Base-by-base conservation (phyloP, 805 yeast genomes). In the Metschnikowia kofuensis region DNA sequence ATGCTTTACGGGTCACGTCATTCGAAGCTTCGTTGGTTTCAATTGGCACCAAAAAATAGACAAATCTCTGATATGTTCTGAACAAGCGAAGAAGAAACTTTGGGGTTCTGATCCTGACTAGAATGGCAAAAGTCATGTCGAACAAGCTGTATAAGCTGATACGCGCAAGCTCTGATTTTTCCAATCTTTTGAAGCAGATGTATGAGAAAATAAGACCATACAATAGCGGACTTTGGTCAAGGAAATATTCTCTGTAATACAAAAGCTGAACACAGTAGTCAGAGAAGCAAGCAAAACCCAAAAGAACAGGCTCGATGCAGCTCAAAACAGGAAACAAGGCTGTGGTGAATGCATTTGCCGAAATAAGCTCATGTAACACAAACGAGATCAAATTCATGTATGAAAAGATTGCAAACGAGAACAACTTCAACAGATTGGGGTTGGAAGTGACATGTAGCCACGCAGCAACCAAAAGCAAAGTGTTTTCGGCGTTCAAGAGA, bases 401-500 rank as follows among this genome's bases (percentile, higher is more conserved):
- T 2, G 73, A 61, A 49, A 67, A 69, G 10, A 65, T 51, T 11
- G 54, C 52, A 37, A 62, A 62, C 7, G 72, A 60, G 6, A 63
- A 31, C 13, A 66, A 50, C 50, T 68, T 68, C 41, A 63, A 29
- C 21, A 48, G 7, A 34, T 55, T 53, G 8, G 44, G 48, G 2
- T 51, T 41, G 3, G 71, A 60, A 10, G 53, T 40, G 8, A 56
- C 49, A 8, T 56, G 60, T 16, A 67, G 51, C 10, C 63, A 14
- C 0, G 68, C 54, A 37, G 57, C 52, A 0, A 55, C 59, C 30
- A 68, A 53, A 11, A 68, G 53, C 32, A 58, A 61, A 26, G 67
- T 60, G 45, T 62, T 66, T 36, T 69, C 73, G 7, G 70, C 62
- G 35, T 59, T 54, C 35, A 67, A 47, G 15, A 66, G 36, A 7